phyloP scores from a whole-genome alignment of 768 basidiomycete genomes.

The Filobasidium floriforme region DNA sequence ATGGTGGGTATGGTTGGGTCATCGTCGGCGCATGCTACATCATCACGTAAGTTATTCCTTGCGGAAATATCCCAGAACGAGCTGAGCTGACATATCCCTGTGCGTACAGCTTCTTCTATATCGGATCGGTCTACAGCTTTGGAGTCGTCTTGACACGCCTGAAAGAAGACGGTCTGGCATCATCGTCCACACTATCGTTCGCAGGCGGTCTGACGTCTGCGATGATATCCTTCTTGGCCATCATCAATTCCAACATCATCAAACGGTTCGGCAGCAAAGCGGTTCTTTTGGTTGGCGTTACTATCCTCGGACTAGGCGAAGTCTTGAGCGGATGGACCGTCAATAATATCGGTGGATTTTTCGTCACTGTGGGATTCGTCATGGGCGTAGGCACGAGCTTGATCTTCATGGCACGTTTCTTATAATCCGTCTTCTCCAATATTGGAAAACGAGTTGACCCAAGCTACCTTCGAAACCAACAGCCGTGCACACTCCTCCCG shows the following conservation, averaged over 20 bases:
- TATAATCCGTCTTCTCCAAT: too few relatives aligned
- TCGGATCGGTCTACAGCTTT: constrained; percentile 19
- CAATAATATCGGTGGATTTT: constrained; percentile 21
- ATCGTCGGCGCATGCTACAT: constrained; percentile 16
- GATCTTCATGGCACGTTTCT: constrained; percentile 13
- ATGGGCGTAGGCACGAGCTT: constrained; percentile 20
- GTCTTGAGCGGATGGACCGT: constrained; percentile 23
- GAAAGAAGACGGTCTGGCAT: constrained; percentile 21
- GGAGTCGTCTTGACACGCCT: constrained; percentile 30
- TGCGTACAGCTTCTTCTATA: constrained; percentile 14
- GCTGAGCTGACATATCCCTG: not conserved
- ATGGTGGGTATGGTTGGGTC: constrained; percentile 23
- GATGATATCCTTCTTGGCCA: constrained; percentile 24
- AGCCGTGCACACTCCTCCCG: constrained; percentile 23
- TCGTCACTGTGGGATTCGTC: constrained; percentile 24
- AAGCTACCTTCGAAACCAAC: not conserved
- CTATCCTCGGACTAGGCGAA: constrained; percentile 19
- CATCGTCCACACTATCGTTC: constrained; percentile 28
- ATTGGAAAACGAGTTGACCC: not conserved
- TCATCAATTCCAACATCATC: constrained; percentile 22
- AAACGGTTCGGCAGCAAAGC: constrained; percentile 25
- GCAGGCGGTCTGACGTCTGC: constrained; percentile 27
- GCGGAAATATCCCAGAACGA: not conserved
- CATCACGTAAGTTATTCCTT: constrained; percentile 8
- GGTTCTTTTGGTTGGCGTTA: constrained; percentile 11